These are phyloP conservation scores for Psilocybe tampanensis DNA, from an alignment of 768 basidiomycete genomes.

Conservation along the genomic window DNA sequence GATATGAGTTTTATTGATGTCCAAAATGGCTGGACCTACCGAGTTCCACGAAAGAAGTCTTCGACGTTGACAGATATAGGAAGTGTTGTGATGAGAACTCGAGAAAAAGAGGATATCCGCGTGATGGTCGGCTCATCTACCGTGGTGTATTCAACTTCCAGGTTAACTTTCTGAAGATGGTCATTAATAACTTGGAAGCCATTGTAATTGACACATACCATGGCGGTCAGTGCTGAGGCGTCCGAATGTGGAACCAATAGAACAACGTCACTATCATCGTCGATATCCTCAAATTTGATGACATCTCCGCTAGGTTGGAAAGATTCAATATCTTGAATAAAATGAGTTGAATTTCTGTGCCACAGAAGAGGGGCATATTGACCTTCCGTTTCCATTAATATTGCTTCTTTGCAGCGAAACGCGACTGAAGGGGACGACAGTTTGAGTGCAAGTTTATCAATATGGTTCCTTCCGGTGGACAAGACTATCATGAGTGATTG, in stretches of 20 bases:
- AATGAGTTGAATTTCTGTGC: neutral
- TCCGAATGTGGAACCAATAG: slow-evolving; percentile 69
- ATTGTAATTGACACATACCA: slow-evolving; percentile 46
- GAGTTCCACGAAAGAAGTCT: slow-evolving; percentile 90
- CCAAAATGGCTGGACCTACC: slow-evolving; percentile 43
- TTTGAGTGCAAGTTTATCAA: slow-evolving; percentile 55
- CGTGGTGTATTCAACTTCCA: slow-evolving; percentile 72
- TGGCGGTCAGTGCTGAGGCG: slow-evolving; percentile 56
- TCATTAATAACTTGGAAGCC: neutral
- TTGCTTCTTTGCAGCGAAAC: slow-evolving; percentile 47
- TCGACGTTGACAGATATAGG: slow-evolving; percentile 94
- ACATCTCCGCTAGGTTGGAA: slow-evolving; percentile 43
- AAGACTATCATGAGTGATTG: slow-evolving; percentile 57
- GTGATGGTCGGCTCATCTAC: slow-evolving; percentile 48
- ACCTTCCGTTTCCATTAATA: slow-evolving; percentile 36
- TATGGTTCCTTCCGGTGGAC: slow-evolving; percentile 69
- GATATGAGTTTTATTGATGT: slow-evolving; percentile 2
- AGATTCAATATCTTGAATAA: slow-evolving; percentile 10
- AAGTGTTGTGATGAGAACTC: slow-evolving; percentile 65
- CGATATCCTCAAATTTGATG: slow-evolving; percentile 50
- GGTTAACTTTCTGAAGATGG: slow-evolving; percentile 60
- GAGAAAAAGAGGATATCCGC: slow-evolving; percentile 56
- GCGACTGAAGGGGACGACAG: slow-evolving; percentile 58
- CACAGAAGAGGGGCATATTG: neutral
- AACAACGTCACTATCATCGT: slow-evolving; percentile 45